Conservation (phyloP, 2,329 filamentous ascomycete genomes). For the Cordyceps militaris region DNA sequence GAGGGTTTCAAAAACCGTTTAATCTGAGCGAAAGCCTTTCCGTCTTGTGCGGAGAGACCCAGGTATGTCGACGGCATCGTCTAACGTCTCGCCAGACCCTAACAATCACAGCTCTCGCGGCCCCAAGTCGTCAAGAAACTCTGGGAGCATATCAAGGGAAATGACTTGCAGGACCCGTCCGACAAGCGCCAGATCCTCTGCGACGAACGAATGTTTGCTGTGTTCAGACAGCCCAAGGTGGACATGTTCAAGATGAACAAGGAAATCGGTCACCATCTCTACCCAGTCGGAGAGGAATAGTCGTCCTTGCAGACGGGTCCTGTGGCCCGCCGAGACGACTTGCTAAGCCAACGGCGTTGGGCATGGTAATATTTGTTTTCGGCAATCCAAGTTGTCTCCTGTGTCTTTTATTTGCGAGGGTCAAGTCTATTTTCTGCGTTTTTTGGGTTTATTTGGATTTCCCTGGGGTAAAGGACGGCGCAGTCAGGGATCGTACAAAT, state of each 20-base stretch:
- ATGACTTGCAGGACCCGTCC: constrained; percentile 79
- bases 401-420: not conserved
- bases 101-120: constrained; percentile 62
- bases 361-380: not conserved
- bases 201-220: constrained; percentile 82
- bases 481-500: not conserved
- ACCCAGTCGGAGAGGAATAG: constrained; percentile 66
- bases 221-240: constrained; percentile 85
- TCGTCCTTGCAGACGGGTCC: not conserved
- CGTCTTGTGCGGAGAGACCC: constrained; percentile 61
- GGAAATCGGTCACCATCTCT: constrained; percentile 81
- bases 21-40: constrained; percentile 63
- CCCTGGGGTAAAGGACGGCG: constrained; percentile 5
- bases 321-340: not conserved
- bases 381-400: not conserved
- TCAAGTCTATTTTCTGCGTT: not conserved
- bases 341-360: constrained; percentile 8
- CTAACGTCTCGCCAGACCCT: not conserved
- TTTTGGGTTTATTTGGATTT: not conserved
- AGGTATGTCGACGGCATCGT: constrained; percentile 38
- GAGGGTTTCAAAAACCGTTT: constrained; percentile 88
- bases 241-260: constrained; percentile 99
- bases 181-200: constrained; percentile 92
- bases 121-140: constrained; percentile 95
- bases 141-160: constrained; percentile 88